A percentile compares a stretch with the other conserved stretches of the same genome.
phyloP scores from a whole-genome alignment of 129 eudicot species.

The Kitagawia praeruptora region DNA sequence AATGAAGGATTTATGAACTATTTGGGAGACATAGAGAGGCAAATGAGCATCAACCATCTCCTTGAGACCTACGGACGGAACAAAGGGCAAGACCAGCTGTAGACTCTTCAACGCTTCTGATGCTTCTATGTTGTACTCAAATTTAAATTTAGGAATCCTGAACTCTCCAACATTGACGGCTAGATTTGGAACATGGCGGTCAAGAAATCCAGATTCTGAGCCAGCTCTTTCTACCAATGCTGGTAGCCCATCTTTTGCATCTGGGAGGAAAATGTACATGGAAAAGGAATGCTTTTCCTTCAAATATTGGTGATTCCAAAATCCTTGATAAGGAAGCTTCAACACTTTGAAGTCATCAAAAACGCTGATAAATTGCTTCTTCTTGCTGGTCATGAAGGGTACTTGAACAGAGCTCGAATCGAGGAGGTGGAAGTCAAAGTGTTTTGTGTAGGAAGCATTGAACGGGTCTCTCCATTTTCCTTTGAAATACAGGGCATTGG shows the following conservation, averaged over 20 bases:
- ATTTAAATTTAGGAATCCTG: constrained; percentile 32
- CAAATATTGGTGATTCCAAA: not conserved
- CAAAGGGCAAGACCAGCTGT: constrained; percentile 14
- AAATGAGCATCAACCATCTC: constrained; percentile 25
- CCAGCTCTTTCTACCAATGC: constrained; percentile 16
- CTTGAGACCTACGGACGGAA: constrained; percentile 1
- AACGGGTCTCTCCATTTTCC: constrained; percentile 39
- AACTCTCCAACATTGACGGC: not conserved
- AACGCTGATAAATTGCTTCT: not conserved
- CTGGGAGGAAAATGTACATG: constrained; percentile 44
- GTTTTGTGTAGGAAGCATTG: constrained; percentile 10
- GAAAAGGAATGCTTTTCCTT: constrained; percentile 22
- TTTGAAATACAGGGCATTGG: constrained; percentile 46
- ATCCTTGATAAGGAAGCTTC: constrained; percentile 24
- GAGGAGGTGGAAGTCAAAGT: constrained; percentile 27
- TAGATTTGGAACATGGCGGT: constrained; percentile 6
- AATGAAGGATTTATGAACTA: constrained; percentile 2
- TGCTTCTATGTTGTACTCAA: constrained; percentile 20
- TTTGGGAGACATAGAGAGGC: constrained; percentile 17
- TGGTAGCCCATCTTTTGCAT: constrained; percentile 31
- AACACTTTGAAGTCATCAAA: constrained; percentile 22
- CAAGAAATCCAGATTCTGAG: constrained; percentile 16
- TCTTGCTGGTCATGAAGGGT: constrained; percentile 10
- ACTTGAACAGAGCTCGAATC: constrained; percentile 23
- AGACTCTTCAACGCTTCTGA: constrained; percentile 17